These are phyloP conservation scores for Biancaea sappan DNA, from an alignment of 306 rosid species.

Conservation along the genomic window DNA sequence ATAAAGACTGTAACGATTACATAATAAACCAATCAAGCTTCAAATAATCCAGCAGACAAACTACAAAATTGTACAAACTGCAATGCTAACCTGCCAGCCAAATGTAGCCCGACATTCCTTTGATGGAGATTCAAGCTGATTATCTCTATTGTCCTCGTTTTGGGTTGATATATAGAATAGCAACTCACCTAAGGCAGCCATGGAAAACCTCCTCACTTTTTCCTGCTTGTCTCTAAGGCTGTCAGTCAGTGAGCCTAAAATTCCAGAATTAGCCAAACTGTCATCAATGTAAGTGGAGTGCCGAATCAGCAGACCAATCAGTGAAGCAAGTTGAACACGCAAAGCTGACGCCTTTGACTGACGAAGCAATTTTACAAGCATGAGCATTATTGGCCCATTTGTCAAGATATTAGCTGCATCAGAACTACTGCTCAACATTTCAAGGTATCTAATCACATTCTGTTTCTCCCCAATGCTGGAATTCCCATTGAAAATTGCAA, in stretches of 20 bases:
- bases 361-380: conserved; percentile 85
- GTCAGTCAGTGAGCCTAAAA: conserved; percentile 79
- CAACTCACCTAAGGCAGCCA: conserved; percentile 98
- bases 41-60: conserved; percentile 22
- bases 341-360: conserved; percentile 79
- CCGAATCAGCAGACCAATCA: conserved; percentile 86
- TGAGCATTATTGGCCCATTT: conserved; percentile 94
- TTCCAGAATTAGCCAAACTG: conserved; percentile 83
- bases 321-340: conserved; percentile 93
- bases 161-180: conserved; percentile 90
- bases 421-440: conserved; percentile 83
- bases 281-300: conserved; percentile 91
- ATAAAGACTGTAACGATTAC: not conserved
- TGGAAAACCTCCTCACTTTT: conserved; percentile 93
- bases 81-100: conserved; percentile 91
- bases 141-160: conserved; percentile 69
- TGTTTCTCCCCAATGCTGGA: conserved; percentile 85
- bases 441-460: conserved; percentile 86
- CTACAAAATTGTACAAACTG: conserved; percentile 26
- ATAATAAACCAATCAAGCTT: conserved; percentile 33
- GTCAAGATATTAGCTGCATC: conserved; percentile 96
- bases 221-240: conserved; percentile 97
- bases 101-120: conserved; percentile 60
- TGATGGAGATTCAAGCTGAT: conserved; percentile 73
- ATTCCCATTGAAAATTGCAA: conserved; percentile 71